phyloP scores from a whole-genome alignment of 805 yeast genomes.

The Candida broadrunensis region DNA sequence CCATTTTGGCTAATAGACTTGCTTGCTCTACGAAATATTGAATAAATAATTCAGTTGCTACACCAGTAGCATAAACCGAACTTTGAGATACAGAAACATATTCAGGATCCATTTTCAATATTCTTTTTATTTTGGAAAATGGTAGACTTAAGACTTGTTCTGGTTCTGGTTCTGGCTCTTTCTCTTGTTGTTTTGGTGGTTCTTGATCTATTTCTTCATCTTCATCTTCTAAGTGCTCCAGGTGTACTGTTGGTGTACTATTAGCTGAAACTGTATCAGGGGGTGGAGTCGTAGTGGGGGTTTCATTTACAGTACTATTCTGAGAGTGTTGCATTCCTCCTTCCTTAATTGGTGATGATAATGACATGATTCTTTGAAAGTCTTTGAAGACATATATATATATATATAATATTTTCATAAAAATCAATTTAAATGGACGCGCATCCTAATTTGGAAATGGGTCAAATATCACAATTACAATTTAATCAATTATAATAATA shows the following conservation, averaged over 20 bases:
- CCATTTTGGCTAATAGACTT: constrained; percentile 57
- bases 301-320: constrained; percentile 6
- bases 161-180: constrained; percentile 14
- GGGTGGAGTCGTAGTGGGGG: constrained; percentile 22
- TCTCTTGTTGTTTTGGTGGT: constrained; percentile 10
- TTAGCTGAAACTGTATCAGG: constrained; percentile 3
- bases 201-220: constrained; percentile 7
- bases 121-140: constrained; percentile 63
- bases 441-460: no score
- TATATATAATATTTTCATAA: not conserved
- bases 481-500: no score
- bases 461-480: no score
- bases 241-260: not conserved
- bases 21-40: constrained; percentile 73
- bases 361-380: not conserved
- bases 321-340: not conserved
- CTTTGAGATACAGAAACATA: constrained; percentile 63
- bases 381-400: not conserved
- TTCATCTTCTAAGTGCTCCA: constrained; percentile 1
- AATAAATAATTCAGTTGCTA: constrained; percentile 75
- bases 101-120: constrained; percentile 74
- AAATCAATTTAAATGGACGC: not conserved
- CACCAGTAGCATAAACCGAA: constrained; percentile 71
- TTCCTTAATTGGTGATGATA: not conserved
- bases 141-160: constrained; percentile 47